Evolutionary conservation across 192 early-diverging fungal species (phyloP).

Genomic region (Backusella tuberculispora): DNA sequence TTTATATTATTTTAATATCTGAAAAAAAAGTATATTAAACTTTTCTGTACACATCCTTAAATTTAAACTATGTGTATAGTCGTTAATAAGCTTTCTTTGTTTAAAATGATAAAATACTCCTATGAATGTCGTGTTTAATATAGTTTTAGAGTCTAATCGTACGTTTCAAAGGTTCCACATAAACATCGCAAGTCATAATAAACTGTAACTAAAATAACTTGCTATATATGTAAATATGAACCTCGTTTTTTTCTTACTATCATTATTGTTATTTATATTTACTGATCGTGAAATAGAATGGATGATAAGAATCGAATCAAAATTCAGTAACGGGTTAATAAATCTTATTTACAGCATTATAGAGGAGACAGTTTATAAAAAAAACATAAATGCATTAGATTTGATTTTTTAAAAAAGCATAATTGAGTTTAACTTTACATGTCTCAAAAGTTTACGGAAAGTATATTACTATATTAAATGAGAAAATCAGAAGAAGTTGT

Average conservation of each 20-base stretch:
- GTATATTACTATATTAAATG: not conserved
- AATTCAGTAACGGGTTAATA: not conserved
- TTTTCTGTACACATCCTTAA: too few species aligned
- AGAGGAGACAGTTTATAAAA: not conserved
- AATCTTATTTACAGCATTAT: not conserved
- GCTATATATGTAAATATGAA: not conserved
- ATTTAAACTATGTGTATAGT: too few species aligned
- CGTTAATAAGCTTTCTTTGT: too few species aligned
- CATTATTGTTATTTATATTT: not conserved
- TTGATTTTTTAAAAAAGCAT: not conserved
- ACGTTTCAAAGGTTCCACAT: not conserved
- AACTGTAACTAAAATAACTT: not conserved
- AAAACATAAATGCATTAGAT: not conserved
- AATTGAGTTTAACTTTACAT: not conserved
- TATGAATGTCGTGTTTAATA: too few species aligned
- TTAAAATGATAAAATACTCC: too few species aligned
- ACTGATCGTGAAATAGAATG: not conserved
- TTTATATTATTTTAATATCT: too few species aligned
- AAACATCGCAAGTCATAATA: not conserved
- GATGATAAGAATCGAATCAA: not conserved
- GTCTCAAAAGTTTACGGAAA: not conserved
- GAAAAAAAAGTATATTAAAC: too few species aligned
- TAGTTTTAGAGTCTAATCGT: not conserved
- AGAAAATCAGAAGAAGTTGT: not conserved
- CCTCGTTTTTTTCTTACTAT: not conserved